Conservation (phyloP, 345 rosid species). For the Conringia planisiliqua region DNA sequence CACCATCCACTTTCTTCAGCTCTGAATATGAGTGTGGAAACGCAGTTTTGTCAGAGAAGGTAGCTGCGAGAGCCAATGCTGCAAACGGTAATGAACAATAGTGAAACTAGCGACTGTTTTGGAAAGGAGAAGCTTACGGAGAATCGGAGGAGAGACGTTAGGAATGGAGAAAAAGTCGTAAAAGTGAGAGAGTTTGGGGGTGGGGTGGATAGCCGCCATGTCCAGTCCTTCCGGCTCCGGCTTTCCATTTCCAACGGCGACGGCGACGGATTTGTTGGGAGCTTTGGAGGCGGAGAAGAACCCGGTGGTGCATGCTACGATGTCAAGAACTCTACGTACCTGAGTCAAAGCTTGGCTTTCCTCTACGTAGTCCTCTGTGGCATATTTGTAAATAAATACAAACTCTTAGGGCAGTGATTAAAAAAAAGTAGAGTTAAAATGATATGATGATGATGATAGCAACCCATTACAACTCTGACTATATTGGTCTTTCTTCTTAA, state of each 20-base stretch:
- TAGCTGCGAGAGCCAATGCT: not conserved
- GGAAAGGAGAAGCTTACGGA: constrained; percentile 41
- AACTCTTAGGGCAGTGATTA: not conserved
- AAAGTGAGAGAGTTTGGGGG: constrained; percentile 73
- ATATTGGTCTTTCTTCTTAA: not conserved
- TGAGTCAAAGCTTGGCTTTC: constrained; percentile 63
- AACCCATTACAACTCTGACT: not conserved
- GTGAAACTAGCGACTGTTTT: not conserved
- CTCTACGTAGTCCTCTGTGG: constrained; percentile 78
- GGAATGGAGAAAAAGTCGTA: constrained; percentile 85
- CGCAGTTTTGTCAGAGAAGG: not conserved
- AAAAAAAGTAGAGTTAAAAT: not conserved
- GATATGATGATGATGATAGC: too few species aligned
- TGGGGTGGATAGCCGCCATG: constrained; percentile 61
- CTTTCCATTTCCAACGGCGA: constrained; percentile 11
- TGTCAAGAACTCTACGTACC: constrained; percentile 77
- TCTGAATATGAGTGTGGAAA: not conserved
- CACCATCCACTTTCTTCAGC: constrained; percentile 54
- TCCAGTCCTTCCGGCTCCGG: constrained; percentile 33
- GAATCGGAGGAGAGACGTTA: constrained; percentile 73
- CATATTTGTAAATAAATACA: not conserved
- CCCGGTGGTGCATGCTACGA: constrained; percentile 78
- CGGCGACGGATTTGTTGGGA: constrained; percentile 11
- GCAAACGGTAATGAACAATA: not conserved
- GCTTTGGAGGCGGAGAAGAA: constrained; percentile 46